These are phyloP conservation scores for Monosporascus sp. DNA, from an alignment of 2,329 filamentous ascomycete genomes.

Conservation along the genomic window DNA sequence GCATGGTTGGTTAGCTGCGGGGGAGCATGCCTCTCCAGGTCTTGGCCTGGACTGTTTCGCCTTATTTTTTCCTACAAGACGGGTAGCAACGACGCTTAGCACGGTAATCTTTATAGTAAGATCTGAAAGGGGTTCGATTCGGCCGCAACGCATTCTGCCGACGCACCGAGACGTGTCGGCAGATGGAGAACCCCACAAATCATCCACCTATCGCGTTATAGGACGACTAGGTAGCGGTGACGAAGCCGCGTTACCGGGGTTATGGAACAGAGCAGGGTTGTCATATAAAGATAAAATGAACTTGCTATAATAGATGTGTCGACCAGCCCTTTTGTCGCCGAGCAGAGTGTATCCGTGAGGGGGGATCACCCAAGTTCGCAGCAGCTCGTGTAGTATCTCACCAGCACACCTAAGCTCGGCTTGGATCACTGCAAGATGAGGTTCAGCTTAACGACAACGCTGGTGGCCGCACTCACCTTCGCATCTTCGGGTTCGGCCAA, in stretches of 20 bases:
- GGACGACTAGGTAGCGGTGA: not conserved
- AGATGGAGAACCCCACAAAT: not conserved
- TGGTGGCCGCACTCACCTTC: not conserved
- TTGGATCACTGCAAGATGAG: not conserved
- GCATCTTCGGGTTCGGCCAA: slow-evolving; percentile 1
- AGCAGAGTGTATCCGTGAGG: not conserved
- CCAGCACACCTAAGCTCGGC: not conserved
- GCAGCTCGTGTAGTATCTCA: not conserved
- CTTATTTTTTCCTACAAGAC: not conserved
- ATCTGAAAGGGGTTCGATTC: not conserved
- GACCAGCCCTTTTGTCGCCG: too few species aligned
- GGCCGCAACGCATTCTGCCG: not conserved
- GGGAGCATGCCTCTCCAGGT: not conserved
- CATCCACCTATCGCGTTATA: not conserved
- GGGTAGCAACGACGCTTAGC: too few species aligned
- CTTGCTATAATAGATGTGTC: not conserved
- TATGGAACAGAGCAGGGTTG: not conserved
- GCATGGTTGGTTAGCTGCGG: not conserved
- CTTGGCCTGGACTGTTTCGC: not conserved
- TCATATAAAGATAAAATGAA: not conserved
- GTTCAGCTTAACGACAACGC: not conserved
- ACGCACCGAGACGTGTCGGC: not conserved
- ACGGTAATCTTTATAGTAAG: not conserved
- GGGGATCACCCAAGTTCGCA: not conserved
- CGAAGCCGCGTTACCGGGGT: not conserved